Evolutionary conservation across 805 yeast genomes (phyloP), one percentile per base, ranked within the genome.

Genomic region (Debaryomyces maramus): DNA sequence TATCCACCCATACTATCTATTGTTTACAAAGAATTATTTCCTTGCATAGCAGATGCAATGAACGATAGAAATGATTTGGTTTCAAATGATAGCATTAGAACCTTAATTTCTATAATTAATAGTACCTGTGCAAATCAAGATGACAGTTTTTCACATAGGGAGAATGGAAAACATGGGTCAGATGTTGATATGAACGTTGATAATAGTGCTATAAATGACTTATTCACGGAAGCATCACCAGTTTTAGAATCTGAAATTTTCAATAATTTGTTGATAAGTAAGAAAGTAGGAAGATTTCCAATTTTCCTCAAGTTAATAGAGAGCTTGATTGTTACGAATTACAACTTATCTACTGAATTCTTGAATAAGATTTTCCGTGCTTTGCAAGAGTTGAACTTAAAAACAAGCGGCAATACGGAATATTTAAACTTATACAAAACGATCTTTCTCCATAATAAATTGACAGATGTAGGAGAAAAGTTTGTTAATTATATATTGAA

Each of bases 31-130:
- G 31, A 40, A 1, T 53, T 65, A 9, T 62, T 69, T 39, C 58
- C 51, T 5, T 43, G 43, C 1, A 38, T 78, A 3, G 49, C 75
- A 9, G 41, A 49, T 8, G 54, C 68, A 30, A 39, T 75, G 17
- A 53, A 63, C 29, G 82, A 78, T 57, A 48, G 64, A 22, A 69
- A 77, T 43, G 73, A 70, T 6, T 58, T 70, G 15, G 88, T 82
- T 0, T 68, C 78, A 1, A 60, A 65, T 30, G 80, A 77, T 41
- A 63, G 77, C 1, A 55, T 83, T 24, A 63, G 61, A 13, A 59
- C 83, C 2, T 47, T 80, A 26, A 65, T 69, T 4, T 49, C 52
- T 1, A 57, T 80, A 5, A 64, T 79, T 34, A 56, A 58, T 32
- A 39, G 34, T 5, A 55, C 70, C 0, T 32, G 52, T 15, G 15